These are phyloP conservation scores for Fagus sylvatica DNA, from an alignment of 306 rosid species.

Conservation along the genomic window DNA sequence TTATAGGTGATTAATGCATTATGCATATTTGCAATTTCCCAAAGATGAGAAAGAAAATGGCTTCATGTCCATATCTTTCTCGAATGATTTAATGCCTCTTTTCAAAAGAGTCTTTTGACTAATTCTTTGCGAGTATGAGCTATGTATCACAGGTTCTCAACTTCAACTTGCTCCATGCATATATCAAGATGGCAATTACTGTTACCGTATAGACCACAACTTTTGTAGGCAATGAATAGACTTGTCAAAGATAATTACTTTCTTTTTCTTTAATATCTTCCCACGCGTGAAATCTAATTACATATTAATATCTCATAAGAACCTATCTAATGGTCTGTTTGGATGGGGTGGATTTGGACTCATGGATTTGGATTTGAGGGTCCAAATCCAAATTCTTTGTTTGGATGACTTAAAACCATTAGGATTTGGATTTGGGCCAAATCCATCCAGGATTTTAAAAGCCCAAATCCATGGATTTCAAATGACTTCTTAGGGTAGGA, in stretches of 20 bases:
- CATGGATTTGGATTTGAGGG: no score
- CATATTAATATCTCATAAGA: background rate
- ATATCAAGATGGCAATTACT: slow-evolving; percentile 51
- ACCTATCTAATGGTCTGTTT: no score
- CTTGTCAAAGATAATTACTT: slow-evolving; percentile 44
- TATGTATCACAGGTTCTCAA: slow-evolving; percentile 8
- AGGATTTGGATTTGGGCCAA: no score
- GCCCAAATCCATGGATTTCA: no score
- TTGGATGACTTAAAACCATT: no score
- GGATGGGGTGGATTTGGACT: no score
- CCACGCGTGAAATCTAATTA: slow-evolving; percentile 30
- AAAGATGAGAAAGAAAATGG: slow-evolving; percentile 37
- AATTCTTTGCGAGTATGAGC: slow-evolving; percentile 30
- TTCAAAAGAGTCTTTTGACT: background rate
- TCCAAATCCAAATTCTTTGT: no score
- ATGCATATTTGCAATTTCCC: slow-evolving; percentile 17
- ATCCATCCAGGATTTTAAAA: no score
- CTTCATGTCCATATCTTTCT: background rate
- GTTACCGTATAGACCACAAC: slow-evolving; percentile 50
- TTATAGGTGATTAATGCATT: background rate
- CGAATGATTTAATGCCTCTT: slow-evolving; percentile 29
- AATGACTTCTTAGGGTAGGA: no score
- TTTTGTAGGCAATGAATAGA: slow-evolving; percentile 44
- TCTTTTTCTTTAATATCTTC: slow-evolving; percentile 30
- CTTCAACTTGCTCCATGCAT: slow-evolving; percentile 48